Conservation (phyloP, 148 eudicot species). For the Rhododendron griersonianum region DNA sequence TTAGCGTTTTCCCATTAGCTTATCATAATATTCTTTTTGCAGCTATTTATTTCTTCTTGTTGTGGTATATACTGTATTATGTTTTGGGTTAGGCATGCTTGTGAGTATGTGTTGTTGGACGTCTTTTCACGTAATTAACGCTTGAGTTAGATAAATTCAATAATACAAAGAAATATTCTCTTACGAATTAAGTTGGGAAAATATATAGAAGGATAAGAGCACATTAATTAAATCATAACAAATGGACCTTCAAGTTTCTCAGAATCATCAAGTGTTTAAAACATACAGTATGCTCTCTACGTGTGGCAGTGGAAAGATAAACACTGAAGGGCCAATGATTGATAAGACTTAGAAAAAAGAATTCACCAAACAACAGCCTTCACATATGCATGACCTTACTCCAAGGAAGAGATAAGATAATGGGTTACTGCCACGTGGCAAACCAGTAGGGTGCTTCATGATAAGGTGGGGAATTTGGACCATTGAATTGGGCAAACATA, state of each 20-base stretch:
- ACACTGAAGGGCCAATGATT: background rate
- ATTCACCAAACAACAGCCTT: background rate
- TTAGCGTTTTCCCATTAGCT: background rate
- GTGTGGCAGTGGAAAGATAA: background rate
- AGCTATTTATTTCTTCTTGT: background rate
- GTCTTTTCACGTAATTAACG: background rate
- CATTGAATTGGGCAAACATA: constrained; percentile 5
- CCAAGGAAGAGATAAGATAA: constrained; percentile 14
- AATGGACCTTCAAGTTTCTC: background rate
- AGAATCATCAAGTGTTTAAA: background rate
- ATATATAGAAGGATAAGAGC: background rate
- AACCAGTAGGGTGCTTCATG: background rate
- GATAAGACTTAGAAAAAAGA: background rate
- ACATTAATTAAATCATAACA: background rate
- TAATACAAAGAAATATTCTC: background rate
- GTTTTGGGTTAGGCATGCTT: background rate
- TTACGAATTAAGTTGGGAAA: background rate
- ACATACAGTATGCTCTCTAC: too few species aligned
- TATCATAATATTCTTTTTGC: background rate
- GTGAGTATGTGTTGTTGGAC: background rate
- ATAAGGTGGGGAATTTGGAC: constrained; percentile 19
- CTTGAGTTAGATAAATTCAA: background rate
- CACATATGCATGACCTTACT: constrained; percentile 1
- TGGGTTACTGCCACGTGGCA: constrained; percentile 18
- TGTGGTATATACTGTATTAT: background rate